phyloP scores from a whole-genome alignment of 441 rosid species.

The Gossypium davidsonii region DNA sequence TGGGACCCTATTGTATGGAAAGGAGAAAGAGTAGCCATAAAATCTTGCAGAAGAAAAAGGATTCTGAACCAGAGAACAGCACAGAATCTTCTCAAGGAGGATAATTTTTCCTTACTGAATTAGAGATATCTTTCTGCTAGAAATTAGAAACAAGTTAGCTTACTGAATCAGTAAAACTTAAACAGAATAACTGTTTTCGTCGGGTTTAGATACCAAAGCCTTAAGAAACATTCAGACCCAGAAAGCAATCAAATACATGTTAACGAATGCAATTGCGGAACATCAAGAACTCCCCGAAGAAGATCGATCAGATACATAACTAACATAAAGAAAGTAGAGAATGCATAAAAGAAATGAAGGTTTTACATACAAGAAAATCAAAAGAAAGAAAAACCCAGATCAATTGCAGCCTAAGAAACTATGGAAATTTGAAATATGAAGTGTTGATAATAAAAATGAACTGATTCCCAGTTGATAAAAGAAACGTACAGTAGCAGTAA shows the following conservation, averaged over 20 bases:
- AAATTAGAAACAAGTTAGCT: constrained; percentile 2
- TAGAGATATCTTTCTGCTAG: constrained; percentile 18
- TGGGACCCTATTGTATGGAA: constrained; percentile 28
- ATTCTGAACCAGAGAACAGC: constrained; percentile 10
- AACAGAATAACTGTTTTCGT: neutral
- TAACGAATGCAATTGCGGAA: constrained; percentile 4
- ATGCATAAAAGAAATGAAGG: neutral
- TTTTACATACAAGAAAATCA: neutral
- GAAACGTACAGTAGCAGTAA: neutral
- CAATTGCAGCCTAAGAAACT: neutral
- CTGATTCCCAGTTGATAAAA: neutral
- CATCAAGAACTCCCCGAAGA: neutral
- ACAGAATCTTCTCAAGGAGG: constrained; percentile 8
- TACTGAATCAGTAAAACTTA: neutral
- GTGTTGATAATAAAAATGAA: neutral
- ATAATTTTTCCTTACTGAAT: constrained; percentile 14
- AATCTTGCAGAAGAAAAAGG: constrained; percentile 5
- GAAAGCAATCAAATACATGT: neutral
- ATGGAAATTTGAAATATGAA: neutral
- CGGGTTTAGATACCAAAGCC: constrained; percentile 3
- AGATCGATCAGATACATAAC: neutral
- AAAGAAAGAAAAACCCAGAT: neutral
- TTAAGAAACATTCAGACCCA: neutral
- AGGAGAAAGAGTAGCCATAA: constrained; percentile 46
- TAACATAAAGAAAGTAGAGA: neutral